A percentile compares a stretch with the other conserved stretches of the same genome.
Conservation (phyloP, 345 rosid genomes). For the Eucalyptus regnans region DNA sequence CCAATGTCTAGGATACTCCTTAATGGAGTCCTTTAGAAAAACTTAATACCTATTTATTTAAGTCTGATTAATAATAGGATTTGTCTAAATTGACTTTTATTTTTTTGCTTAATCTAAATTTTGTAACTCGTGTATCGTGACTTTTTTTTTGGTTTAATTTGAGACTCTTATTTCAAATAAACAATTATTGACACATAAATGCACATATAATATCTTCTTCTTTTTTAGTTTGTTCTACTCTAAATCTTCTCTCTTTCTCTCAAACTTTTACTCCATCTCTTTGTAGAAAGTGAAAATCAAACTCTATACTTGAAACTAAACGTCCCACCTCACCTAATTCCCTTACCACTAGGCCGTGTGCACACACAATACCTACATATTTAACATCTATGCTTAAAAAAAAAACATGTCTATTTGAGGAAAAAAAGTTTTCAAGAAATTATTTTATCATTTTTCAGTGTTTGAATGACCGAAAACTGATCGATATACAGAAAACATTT, state of each 20-base stretch:
- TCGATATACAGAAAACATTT: fast-evolving
- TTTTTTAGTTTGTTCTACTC: no score
- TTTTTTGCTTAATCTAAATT: background rate
- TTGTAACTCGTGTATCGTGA: background rate
- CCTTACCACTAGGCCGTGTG: fast-evolving
- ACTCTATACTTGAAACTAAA: no score
- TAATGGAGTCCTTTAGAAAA: background rate
- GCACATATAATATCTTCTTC: background rate
- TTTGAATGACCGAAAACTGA: background rate
- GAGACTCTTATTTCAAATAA: background rate
- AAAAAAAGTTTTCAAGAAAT: fast-evolving
- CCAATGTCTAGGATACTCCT: background rate
- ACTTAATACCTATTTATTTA: background rate
- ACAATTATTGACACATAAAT: background rate
- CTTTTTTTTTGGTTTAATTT: background rate
- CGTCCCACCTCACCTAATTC: no score
- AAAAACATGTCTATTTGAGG: background rate
- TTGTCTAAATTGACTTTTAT: background rate
- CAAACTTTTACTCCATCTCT: no score
- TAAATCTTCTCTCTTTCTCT: no score
- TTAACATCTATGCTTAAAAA: background rate
- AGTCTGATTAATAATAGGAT: background rate
- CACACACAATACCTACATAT: background rate
- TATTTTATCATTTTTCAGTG: background rate
- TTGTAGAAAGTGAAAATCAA: no score